Conservation (phyloP, 169 alveolate species). For the Plasmodium cynomolgi region DNA sequence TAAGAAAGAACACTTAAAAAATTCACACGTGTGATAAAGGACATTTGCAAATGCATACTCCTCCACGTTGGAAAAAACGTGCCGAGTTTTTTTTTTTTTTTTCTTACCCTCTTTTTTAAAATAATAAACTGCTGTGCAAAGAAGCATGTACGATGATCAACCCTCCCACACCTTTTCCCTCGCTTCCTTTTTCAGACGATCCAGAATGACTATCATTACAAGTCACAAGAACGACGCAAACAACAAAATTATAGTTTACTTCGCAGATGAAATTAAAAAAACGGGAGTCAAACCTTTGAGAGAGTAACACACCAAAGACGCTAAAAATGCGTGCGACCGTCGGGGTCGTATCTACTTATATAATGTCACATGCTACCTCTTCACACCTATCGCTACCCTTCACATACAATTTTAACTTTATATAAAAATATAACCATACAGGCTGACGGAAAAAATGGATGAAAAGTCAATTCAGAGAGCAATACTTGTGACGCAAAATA, state of each 20-base stretch:
- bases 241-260: conserved; percentile 88
- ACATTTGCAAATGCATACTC: not conserved
- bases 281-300: conserved; percentile 95
- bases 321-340: not conserved
- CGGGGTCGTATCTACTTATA: not conserved
- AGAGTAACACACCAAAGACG: conserved; percentile 81
- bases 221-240: conserved; percentile 88
- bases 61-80: not conserved
- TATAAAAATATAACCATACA: conserved; percentile 10
- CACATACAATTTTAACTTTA: not conserved
- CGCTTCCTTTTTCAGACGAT: conserved; percentile 80
- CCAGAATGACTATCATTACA: conserved; percentile 89
- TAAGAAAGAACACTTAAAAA: conserved; percentile 13
- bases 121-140: not conserved
- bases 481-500: conserved; percentile 92
- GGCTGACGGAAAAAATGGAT: conserved; percentile 93
- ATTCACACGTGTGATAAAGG: not conserved
- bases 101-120: not conserved
- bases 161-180: not conserved
- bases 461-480: conserved; percentile 93
- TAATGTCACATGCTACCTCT: not conserved
- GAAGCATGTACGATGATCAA: not conserved
- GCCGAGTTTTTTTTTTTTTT: not conserved
- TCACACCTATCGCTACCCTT: not conserved
- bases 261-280: conserved; percentile 93